Base-by-base conservation (phyloP, 768 basidiomycete genomes). In the Wakefieldia striispora region DNA sequence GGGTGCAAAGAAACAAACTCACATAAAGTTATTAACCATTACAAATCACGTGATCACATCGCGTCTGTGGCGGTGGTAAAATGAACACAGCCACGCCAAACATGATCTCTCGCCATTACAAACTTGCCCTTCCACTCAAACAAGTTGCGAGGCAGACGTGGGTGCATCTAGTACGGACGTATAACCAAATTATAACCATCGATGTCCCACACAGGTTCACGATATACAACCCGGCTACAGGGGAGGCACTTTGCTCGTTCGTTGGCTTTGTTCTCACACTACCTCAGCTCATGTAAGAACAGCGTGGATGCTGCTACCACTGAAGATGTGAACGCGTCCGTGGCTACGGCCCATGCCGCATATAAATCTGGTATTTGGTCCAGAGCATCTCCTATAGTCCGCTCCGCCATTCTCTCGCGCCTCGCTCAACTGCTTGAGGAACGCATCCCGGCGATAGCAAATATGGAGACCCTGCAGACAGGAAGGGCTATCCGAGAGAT, bases 401-500 rank as follows among this genome's bases (percentile, higher is more conserved):
- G 91, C 38, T 84, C 90, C 7, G 75, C 73, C 51, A 77, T 86
- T 16, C 75, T 92, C 6, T 75, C 81, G 3, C 77, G 76, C 38
- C 72, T 93, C 31, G 88, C 89, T 9, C 72, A 80, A 9, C 62
- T 75, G 6, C 72, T 92, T 9, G 83, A 85, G 56, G 71, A 72
- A 16, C 75, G 70, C 55, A 67, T 86, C 16, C 73, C 79, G 0
- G 75, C 82, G 21, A 62, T 91, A 12, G 86, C 88, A 2, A 64
- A 69, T 34, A 69, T 86, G 17, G 91, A 93, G 67, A 80, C 82
- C 2, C 50, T 83, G 41, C 90, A 93, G 65, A 92, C 90, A 0
- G 91, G 90, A 11, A 75, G 89, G 46, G 73, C 87, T n/a, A 83
- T 91, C 40, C 75, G 87, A 12, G 91, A 94, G 68, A 91, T 94